These are phyloP conservation scores for Camelina hispida DNA, from an alignment of 345 rosid species.

Conservation along the genomic window DNA sequence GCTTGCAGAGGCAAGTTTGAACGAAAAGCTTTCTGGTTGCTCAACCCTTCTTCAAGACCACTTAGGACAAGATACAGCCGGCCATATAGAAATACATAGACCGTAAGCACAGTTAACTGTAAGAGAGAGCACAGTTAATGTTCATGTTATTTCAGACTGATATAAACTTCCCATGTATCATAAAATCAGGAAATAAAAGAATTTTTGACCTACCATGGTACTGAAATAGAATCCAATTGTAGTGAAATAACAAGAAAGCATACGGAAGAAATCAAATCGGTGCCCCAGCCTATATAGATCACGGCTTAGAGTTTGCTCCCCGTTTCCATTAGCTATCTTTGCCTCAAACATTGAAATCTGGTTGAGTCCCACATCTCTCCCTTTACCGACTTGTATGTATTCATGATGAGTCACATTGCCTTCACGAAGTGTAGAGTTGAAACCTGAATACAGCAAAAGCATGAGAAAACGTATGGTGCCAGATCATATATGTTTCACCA, in stretches of 20 bases:
- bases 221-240: conserved; percentile 92
- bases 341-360: conserved; percentile 96
- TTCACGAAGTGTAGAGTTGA: conserved; percentile 88
- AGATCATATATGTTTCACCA: conserved; percentile 23
- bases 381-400: conserved; percentile 95
- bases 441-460: conserved; percentile 52
- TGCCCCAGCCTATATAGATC: conserved; percentile 83
- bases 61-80: conserved; percentile 65
- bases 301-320: conserved; percentile 90
- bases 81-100: conserved; percentile 68
- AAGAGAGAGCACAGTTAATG: conserved; percentile 15
- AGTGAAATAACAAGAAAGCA: conserved; percentile 84
- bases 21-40: conserved; percentile 47
- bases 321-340: conserved; percentile 88
- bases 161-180: conserved; percentile 7
- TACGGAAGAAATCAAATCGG: conserved; percentile 91
- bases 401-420: conserved; percentile 93
- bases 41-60: conserved; percentile 64
- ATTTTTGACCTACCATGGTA: conserved; percentile 60
- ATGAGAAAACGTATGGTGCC: conserved; percentile 2
- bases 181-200: not conserved
- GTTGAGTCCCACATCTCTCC: conserved; percentile 95
- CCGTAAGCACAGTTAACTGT: conserved; percentile 65
- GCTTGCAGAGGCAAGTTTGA: conserved; percentile 60
- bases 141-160: not conserved